Base-by-base conservation (phyloP, 345 rosid species). In the Brassica cretica region DNA sequence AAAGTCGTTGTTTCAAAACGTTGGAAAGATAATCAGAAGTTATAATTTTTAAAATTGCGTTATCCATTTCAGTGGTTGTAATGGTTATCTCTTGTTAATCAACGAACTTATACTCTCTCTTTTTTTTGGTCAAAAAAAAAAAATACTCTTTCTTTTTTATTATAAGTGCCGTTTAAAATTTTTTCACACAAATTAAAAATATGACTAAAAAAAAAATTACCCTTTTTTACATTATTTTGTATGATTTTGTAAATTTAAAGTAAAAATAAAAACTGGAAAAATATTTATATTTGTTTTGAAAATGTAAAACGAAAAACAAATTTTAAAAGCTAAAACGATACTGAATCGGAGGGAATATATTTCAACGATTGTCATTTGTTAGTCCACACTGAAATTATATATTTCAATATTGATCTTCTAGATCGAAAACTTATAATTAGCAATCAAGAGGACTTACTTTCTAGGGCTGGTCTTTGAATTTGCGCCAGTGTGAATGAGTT, bases 401-500 rank as follows among this genome's bases (percentile, higher is more conserved):
- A n/a, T 51, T 46, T 12, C 33, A 49, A 9, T 27, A 14, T 8
- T 27, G 16, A 9, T 3, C 27, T 18, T 74, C 6, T 58, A 1
- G 29, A 30, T 37, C 18, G 29, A 56, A 66, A 5, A 58, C 25
- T 37, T 37, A 33, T 53, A 33, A 16, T 51, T 65, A 9, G 63
- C 53, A 33, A 21, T 74, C 21, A 12, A 29, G 19, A 51, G 8
- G 33, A 51, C 37, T 21, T 35, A 3, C 24, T 6, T 11, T 63
- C 21, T 77, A 37, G 49, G 49, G 14, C 49, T 65, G 71, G 71
- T 66, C 8, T 51, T 18, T 71, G 63, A 72, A 44, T 59, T n/a
- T 41, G 55, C 66, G 68, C 19, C 21, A 41, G 56, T 58, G 63
- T 66, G 67, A 66, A 72, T 32, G 68, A 32, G 70, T 73, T 73